Evolutionary conservation across 345 rosid species (phyloP), one percentile per base, ranked within the genome.

Genomic region (Arabis hirsuta): DNA sequence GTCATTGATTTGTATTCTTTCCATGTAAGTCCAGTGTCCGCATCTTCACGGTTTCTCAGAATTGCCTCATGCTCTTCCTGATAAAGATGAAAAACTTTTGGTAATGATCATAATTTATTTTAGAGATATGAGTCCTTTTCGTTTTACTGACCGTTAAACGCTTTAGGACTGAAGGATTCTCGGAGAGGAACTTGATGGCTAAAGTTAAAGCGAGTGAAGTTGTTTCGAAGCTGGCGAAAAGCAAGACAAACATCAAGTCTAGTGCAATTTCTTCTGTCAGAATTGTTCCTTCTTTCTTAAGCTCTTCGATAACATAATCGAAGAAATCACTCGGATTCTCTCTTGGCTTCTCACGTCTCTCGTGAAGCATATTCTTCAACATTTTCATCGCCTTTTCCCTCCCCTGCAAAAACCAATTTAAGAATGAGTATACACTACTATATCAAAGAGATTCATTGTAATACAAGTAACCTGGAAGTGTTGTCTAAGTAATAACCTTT

Each of bases 211-310:
- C 99, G 31, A 91, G 77, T 31, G 99, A 89, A 64, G 99, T 95
- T 74, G 99, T 95, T 85, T 95, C 99, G 69, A 85, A 95, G 80
- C 99, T 91, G 20, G 97, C 96, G 67, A 95, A 91, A 7, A 95
- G 87, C 41, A 95, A 84, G 80, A 89, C 96, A 29, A 95, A 95
- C 96, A 95, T 95, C 65, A 95, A 86, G 72, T 95, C 99, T 61
- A 95, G 69, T 76, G 96, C 93, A 57, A 89, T 89, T 74, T 66
- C 89, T 69, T 91, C 96, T 11, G 97, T 91, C 29, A 95, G 88
- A 58, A 95, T 79, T 43, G 96, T 86, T 55, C 90, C 91, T 36
- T 89, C 89, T 79, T 81, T 89, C 59, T 82, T 73, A 73, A 91
- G 90, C 76, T 95, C 97, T 79, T 83, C 82, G 22, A 95, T 88